These are phyloP conservation scores for Globisporangium yorkense DNA, from an alignment of 352 stramenopile genomes.

Conservation along the genomic window DNA sequence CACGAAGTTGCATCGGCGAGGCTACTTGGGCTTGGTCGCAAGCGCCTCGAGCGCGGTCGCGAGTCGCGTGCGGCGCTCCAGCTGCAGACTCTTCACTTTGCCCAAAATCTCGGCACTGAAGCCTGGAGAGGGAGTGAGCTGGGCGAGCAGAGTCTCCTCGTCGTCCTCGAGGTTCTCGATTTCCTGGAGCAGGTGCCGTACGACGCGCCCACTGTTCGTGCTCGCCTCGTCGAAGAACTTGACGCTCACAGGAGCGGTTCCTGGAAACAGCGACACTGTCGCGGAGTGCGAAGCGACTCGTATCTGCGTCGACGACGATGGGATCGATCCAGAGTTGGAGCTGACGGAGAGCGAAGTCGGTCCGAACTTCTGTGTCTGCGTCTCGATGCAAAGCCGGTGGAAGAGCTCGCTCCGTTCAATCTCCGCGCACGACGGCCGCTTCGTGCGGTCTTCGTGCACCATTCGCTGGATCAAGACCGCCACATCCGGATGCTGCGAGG, in stretches of 20 bases:
- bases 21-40: neutral
- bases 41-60: slow-evolving; percentile 3
- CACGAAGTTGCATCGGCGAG: neutral
- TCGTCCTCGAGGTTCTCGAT: slow-evolving; percentile 8
- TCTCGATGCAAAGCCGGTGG: neutral
- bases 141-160: slow-evolving; percentile 1
- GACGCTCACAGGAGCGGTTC: neutral
- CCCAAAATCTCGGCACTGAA: slow-evolving; percentile 1
- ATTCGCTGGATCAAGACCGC: slow-evolving; percentile 42
- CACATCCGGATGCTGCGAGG: slow-evolving; percentile 32
- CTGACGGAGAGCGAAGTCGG: neutral
- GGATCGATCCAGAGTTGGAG: neutral
- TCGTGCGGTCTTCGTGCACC: slow-evolving; percentile 30
- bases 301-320: neutral
- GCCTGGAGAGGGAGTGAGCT: neutral
- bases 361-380: slow-evolving; percentile 3
- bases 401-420: slow-evolving; percentile 30
- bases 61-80: slow-evolving; percentile 2
- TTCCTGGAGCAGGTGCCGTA: slow-evolving; percentile 4
- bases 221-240: neutral
- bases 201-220: neutral
- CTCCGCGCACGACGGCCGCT: slow-evolving; percentile 38
- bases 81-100: slow-evolving; percentile 1
- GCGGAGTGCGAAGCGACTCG: neutral
- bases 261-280: neutral